Evolutionary conservation across 1,284 basidiomycete species (phyloP), one percentile per base, ranked within the genome.

Genomic region (Irpex rosettiformis): DNA sequence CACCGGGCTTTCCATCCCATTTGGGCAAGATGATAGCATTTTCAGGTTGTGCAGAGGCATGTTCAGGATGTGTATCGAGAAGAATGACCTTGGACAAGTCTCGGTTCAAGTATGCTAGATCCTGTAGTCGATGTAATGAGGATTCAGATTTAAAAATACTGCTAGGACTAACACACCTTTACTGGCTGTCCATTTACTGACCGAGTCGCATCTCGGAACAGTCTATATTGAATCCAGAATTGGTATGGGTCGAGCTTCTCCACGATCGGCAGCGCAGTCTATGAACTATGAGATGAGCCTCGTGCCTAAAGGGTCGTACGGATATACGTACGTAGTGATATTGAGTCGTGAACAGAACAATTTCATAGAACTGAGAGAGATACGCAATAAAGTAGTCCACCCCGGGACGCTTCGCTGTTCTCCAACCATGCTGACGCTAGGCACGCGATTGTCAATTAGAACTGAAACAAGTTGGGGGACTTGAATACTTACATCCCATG

Each of bases 331-430:
- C 94, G 73, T 96, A 98, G 66, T 85, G 81, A 56, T 93, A 86
- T 75, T 98, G 94, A 7, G 88, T 84, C 11, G 96, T 98, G 78
- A 98, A 99, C 57, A 99, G 79, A 22, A 99, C 96, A 62, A 99
- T 88, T 78, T 99, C 96, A 74, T 94, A 99, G 76, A 98, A 98
- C 69, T 98, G 96, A 0, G 94, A 94, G 47, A 99, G 82, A 73
- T 99, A 98, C 30, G 86, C 95, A 54, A 99, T 79, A 83, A 98
- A 99, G 75, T 98, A 98, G 72, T 99, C 97, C 7, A 96, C 90
- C 2, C 97, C 97, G 1, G 96, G 96, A 55, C 97, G 86, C 74
- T 96, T 96, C 37, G 93, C 93, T 2, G 93, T 95, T 64, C 91
- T 80, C 93, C 93, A 96, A 30, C 93, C 93, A 66, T 91, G 79